These are phyloP conservation scores for Mucor piriformis DNA, from an alignment of 371 early-diverging fungal genomes.

Conservation along the genomic window DNA sequence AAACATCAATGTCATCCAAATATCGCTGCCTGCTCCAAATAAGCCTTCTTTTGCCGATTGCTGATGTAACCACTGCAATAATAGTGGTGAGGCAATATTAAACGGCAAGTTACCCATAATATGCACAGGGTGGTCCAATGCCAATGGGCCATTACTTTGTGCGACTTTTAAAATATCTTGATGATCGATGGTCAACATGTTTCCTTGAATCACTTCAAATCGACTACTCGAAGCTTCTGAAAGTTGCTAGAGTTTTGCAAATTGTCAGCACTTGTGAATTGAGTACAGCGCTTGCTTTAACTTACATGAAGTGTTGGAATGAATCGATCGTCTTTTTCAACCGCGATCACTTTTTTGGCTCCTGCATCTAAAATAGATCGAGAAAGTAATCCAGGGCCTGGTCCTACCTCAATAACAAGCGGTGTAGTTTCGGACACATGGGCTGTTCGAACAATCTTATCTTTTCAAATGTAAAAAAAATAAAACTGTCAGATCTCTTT, in stretches of 20 bases:
- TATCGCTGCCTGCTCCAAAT: slow-evolving; percentile 50
- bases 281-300: too few species aligned
- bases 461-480: slow-evolving; percentile 31
- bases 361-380: slow-evolving; percentile 78
- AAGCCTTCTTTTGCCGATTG: slow-evolving; percentile 59
- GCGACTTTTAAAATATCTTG: slow-evolving; percentile 34
- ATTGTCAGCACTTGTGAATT: not conserved
- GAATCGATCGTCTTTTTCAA: slow-evolving; percentile 83
- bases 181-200: slow-evolving; percentile 68
- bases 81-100: slow-evolving; percentile 73
- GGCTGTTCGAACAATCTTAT: slow-evolving; percentile 71
- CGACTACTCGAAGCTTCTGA: slow-evolving; percentile 58
- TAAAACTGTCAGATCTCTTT: not conserved
- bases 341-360: slow-evolving; percentile 65
- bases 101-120: slow-evolving; percentile 86
- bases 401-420: slow-evolving; percentile 84
- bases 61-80: slow-evolving; percentile 76
- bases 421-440: slow-evolving; percentile 59
- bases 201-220: slow-evolving; percentile 64
- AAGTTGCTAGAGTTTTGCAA: slow-evolving; percentile 56
- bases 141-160: not conserved
- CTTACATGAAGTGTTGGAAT: slow-evolving; percentile 67
- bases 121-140: slow-evolving; percentile 32
- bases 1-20: slow-evolving; percentile 85
- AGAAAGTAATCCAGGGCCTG: slow-evolving; percentile 83